Conservation (phyloP, 225 moss, liverwort and hornwort genomes). For the Pleurozium schreberi region DNA sequence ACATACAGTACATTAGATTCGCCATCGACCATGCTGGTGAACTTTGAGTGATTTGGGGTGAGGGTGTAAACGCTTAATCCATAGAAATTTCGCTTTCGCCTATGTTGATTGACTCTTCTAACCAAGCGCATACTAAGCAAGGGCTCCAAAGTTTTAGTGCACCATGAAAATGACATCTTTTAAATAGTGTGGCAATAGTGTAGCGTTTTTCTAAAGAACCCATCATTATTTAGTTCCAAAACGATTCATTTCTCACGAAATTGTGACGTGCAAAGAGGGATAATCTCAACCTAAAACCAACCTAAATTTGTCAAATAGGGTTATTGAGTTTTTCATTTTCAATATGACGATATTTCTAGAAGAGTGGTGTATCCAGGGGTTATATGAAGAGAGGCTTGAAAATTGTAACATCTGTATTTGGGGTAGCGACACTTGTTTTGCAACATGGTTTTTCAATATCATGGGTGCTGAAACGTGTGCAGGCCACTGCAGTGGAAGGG, state of each 20-base stretch:
- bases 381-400: background rate
- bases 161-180: background rate
- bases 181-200: background rate
- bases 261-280: background rate
- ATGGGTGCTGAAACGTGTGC: background rate
- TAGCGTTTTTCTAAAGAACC: background rate
- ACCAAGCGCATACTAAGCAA: background rate
- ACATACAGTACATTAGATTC: background rate
- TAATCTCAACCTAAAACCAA: background rate
- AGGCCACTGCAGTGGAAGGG: constrained; percentile 55
- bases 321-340: background rate
- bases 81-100: background rate
- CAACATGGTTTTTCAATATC: background rate
- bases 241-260: background rate
- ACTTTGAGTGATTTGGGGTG: background rate
- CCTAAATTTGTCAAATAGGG: background rate
- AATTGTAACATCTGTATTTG: background rate
- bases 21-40: background rate
- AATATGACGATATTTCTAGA: background rate
- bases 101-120: background rate
- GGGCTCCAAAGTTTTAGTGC: background rate
- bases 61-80: background rate
- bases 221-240: background rate
- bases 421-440: background rate
- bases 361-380: background rate